A percentile compares a stretch with the other conserved stretches of the same genome.
Evolutionary conservation across 2,329 filamentous ascomycete genomes (phyloP).

Genomic region (Colletotrichum trifolii): DNA sequence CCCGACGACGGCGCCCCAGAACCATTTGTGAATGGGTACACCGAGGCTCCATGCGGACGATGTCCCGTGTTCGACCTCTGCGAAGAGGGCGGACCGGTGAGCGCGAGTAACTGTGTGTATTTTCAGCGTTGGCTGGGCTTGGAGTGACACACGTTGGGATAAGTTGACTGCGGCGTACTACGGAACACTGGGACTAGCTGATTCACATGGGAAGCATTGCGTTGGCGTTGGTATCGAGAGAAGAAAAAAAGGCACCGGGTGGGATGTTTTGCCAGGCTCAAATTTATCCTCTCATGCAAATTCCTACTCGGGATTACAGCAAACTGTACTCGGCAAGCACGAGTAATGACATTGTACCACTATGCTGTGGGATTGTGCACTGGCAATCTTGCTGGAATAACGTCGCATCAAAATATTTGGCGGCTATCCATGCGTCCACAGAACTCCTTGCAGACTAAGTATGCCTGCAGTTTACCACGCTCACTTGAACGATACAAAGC

Average conservation of each 20-base stretch:
- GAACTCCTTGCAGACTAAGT: no score
- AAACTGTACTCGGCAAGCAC: background rate
- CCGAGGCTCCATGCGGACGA: constrained; percentile 88
- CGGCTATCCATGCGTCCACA: no score
- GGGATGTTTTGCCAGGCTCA: constrained; percentile 20
- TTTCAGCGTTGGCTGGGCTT: constrained; percentile 83
- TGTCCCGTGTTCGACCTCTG: constrained; percentile 96
- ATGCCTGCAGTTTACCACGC: no score
- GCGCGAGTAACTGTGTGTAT: constrained; percentile 90
- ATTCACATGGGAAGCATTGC: constrained; percentile 34
- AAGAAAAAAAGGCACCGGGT: constrained; percentile 17
- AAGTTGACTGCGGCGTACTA: background rate
- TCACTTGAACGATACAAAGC: no score
- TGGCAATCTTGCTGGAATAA: no score
- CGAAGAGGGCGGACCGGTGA: constrained; percentile 89
- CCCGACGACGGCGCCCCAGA: constrained; percentile 52
- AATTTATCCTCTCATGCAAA: constrained; percentile 16
- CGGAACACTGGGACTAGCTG: constrained; percentile 1
- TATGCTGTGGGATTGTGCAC: no score
- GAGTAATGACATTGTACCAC: no score
- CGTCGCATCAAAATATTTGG: no score
- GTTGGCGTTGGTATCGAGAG: constrained; percentile 32
- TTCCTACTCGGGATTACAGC: background rate
- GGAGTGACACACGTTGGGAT: constrained; percentile 43
- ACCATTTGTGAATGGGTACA: constrained; percentile 75